Percentiles rank a stretch among this genome's conserved stretches.
Evolutionary conservation across 371 early-diverging fungal species (phyloP).

Genomic region (Entomophthora muscae): DNA sequence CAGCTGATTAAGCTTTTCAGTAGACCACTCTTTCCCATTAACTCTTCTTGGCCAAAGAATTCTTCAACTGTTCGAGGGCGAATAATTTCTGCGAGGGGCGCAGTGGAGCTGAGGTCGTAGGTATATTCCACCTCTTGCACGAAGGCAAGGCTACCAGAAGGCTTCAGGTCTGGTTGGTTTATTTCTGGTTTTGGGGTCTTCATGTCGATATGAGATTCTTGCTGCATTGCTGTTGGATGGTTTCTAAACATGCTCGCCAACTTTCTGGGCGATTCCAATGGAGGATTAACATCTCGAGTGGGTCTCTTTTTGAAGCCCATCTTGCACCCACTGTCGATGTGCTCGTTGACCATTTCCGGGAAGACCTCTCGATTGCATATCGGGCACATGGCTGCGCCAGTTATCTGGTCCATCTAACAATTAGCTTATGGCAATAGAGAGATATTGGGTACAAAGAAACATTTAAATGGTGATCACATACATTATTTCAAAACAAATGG

Average conservation of each 20-base stretch:
- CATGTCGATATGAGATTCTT: neutral
- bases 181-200: neutral
- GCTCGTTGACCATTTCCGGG: slow-evolving; percentile 11
- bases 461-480: too few species aligned
- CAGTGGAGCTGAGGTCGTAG: neutral
- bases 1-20: slow-evolving; percentile 37
- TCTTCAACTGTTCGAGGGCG: slow-evolving; percentile 41
- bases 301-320: neutral
- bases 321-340: slow-evolving; percentile 13
- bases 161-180: neutral
- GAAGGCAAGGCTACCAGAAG: neutral
- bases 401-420: too few species aligned
- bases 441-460: too few species aligned
- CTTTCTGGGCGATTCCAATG: neutral
- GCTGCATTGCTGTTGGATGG: neutral
- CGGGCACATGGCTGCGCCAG: slow-evolving; percentile 13
- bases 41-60: slow-evolving; percentile 53
- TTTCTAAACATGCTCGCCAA: neutral
- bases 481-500: too few species aligned
- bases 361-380: slow-evolving; percentile 8
- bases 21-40: slow-evolving; percentile 41
- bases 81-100: slow-evolving; percentile 33
- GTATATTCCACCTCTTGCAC: neutral
- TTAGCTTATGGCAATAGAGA: too few species aligned
- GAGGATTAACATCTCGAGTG: neutral